These are phyloP conservation scores for Sicyos edulis DNA, from an alignment of 306 rosid species.

Conservation along the genomic window DNA sequence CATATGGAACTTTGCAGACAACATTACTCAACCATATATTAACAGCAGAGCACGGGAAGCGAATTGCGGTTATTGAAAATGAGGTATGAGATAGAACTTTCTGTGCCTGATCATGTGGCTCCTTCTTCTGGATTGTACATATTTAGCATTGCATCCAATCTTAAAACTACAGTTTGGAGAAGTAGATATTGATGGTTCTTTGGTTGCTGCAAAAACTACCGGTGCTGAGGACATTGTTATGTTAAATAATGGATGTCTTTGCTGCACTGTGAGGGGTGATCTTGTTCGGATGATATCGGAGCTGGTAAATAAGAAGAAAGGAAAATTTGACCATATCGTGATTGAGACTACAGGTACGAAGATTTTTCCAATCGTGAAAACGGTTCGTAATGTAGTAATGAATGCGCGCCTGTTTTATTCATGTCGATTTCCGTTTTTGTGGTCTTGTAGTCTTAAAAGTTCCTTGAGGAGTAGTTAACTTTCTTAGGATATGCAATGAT, in stretches of 20 bases:
- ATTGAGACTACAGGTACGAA: slow-evolving; percentile 78
- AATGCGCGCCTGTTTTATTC: neutral
- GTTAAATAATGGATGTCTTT: slow-evolving; percentile 90
- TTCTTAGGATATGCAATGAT: neutral
- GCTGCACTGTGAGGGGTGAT: slow-evolving; percentile 98
- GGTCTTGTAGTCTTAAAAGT: neutral
- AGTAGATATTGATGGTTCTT: slow-evolving; percentile 88
- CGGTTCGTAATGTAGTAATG: neutral
- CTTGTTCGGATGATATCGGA: slow-evolving; percentile 88
- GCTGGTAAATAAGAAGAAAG: slow-evolving; percentile 69
- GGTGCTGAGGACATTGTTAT: slow-evolving; percentile 93
- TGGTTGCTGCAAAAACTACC: slow-evolving; percentile 74
- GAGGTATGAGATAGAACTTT: slow-evolving; percentile 38
- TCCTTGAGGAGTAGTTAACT: neutral
- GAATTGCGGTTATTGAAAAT: slow-evolving; percentile 88
- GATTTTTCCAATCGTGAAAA: neutral
- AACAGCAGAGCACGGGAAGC: slow-evolving; percentile 87
- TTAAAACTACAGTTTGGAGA: slow-evolving; percentile 65
- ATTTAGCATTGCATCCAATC: neutral
- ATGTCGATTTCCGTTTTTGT: neutral
- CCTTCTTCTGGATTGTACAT: neutral
- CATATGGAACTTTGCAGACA: slow-evolving; percentile 49
- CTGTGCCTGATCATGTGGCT: neutral
- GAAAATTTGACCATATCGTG: slow-evolving; percentile 81
- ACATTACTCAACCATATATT: slow-evolving; percentile 86